Percentiles rank a stretch among this genome's conserved stretches.
Conservation (phyloP, 257 asterid genomes). For the Agastache rugosa region DNA sequence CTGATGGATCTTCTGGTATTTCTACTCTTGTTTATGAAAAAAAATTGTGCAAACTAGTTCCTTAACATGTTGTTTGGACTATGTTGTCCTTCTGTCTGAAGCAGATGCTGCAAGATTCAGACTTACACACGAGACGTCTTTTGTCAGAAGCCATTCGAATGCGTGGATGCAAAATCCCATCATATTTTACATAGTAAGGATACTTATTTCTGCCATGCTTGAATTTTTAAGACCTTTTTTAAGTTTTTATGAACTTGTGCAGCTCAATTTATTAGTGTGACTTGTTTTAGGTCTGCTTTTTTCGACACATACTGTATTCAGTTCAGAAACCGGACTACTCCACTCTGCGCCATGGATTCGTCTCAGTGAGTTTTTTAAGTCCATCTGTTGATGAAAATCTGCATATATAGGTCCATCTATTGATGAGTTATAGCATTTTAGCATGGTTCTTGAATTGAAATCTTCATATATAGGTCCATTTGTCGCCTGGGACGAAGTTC, state of each 20-base stretch:
- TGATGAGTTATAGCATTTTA: neutral
- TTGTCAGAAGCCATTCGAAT: slow-evolving; percentile 78
- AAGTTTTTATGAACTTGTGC: neutral
- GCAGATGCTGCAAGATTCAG: slow-evolving; percentile 85
- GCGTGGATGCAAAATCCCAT: slow-evolving; percentile 68
- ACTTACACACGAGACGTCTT: slow-evolving; percentile 93
- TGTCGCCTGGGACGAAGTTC: slow-evolving; percentile 93
- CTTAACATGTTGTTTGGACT: neutral
- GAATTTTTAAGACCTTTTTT: neutral
- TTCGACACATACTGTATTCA: slow-evolving; percentile 77
- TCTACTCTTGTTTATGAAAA: neutral
- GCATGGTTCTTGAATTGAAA: neutral
- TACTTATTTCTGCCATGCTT: neutral
- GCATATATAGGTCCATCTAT: neutral
- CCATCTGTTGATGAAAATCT: neutral
- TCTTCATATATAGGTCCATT: slow-evolving; percentile 67
- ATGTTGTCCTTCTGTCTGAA: slow-evolving; percentile 16
- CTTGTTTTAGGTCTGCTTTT: slow-evolving; percentile 70
- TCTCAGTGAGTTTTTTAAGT: slow-evolving; percentile 64
- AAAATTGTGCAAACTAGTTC: neutral
- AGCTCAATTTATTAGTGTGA: neutral
- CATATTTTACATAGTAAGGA: slow-evolving; percentile 76
- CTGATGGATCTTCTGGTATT: slow-evolving; percentile 54
- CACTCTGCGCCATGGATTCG: slow-evolving; percentile 89
- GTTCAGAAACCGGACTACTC: slow-evolving; percentile 85